These are phyloP conservation scores for Cyclotella kingstonii DNA, from an alignment of 108 stramenopile species.

Conservation along the genomic window DNA sequence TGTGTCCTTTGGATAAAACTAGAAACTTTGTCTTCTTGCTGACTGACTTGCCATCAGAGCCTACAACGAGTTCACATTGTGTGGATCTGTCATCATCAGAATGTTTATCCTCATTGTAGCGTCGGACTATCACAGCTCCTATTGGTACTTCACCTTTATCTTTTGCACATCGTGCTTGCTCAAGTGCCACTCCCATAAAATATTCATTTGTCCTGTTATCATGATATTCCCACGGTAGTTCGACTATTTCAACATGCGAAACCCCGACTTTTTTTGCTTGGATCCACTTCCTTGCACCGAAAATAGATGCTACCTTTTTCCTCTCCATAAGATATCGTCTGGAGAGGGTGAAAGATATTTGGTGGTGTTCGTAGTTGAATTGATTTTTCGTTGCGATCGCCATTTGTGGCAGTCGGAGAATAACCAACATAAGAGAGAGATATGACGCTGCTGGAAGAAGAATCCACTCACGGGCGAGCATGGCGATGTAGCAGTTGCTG, in stretches of 20 bases:
- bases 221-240: constrained; percentile 4
- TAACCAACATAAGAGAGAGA: too few relatives aligned
- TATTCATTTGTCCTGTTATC: constrained; percentile 36
- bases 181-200: constrained; percentile 73
- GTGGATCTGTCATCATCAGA: background rate
- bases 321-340: too few relatives aligned
- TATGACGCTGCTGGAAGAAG: too few relatives aligned
- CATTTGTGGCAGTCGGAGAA: too few relatives aligned
- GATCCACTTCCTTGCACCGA: too few relatives aligned
- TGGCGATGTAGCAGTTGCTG: too few relatives aligned
- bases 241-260: background rate
- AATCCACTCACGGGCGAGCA: too few relatives aligned
- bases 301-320: too few relatives aligned
- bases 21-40: constrained; percentile 23
- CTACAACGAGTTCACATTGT: background rate
- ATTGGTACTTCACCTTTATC: constrained; percentile 75
- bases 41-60: background rate
- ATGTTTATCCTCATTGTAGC: constrained; percentile 1
- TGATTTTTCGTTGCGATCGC: too few relatives aligned
- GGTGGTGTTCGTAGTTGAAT: too few relatives aligned
- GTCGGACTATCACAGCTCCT: constrained; percentile 69
- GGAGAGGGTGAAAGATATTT: too few relatives aligned
- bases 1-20: constrained; percentile 69
- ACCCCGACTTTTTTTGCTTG: too few relatives aligned
- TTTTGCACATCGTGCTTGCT: constrained; percentile 56